Base-by-base conservation (phyloP, 2,329 filamentous ascomycete genomes). In the Teratosphaeria pseudoeucalypti region DNA sequence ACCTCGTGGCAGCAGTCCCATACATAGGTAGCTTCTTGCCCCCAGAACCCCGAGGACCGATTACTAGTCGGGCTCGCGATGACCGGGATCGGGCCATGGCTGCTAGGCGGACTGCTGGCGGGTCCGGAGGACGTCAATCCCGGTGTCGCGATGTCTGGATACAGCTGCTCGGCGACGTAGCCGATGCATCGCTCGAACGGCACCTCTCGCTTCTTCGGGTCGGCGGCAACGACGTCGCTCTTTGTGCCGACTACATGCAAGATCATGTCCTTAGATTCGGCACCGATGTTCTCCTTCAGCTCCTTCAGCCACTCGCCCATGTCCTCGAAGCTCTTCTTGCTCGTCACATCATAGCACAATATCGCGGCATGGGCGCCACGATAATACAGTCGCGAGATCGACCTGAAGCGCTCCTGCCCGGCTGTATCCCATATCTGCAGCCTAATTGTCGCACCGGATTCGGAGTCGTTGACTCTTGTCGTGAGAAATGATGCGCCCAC, bases 1-100 rank as follows among this genome's bases (percentile, higher is more conserved):
- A 99, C 92, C 77, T 99, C 94, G 74, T 97, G 94, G 73, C 92
- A 97, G 63, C 91, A 95, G 70, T 96, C 92, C 92, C 92, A 97
- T 57, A 92, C 23, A 23, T 23, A 23, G 23, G 23, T 91, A 6
- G 91, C 85, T 71, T 96, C 92, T 39, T 67, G 65, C 26, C 87
- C 90, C 92, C 92, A 96, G 75, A 91, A 90, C 1, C 88, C 87
- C 43, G 84, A 88, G 68, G 84, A 88, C 34, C 77, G 72, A 65
- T 80, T 77, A 68, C 77, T 76, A 63, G 77, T 73, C 34, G 77
- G 76, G 29, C 75, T 77, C 14, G 72, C 73, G 69, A 72, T 74
- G 74, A 79, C 57, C 23, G 57, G 57, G 10, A 19, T 67, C 78
- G 63, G 71, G 39, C 43, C 27, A 32, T n/a, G 56, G 76, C 76